These are phyloP conservation scores for Aspergillus novoparasiticus DNA, from an alignment of 2,329 filamentous ascomycete genomes.

Conservation along the genomic window DNA sequence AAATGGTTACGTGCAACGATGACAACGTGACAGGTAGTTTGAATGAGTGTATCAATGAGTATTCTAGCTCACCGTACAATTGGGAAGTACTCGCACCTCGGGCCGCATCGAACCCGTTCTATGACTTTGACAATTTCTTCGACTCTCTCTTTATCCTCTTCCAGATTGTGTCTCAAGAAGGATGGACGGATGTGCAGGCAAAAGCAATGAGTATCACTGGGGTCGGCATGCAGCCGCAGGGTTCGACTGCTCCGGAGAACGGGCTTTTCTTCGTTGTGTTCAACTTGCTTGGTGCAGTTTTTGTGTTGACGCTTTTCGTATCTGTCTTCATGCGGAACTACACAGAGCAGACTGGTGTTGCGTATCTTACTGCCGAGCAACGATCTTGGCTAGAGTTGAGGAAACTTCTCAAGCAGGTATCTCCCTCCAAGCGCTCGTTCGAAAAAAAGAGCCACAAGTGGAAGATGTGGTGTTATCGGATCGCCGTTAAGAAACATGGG, in stretches of 20 bases:
- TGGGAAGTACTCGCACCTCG: constrained; percentile 86
- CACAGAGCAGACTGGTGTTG: constrained; percentile 96
- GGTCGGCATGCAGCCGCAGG: constrained; percentile 69
- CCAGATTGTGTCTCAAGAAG: constrained; percentile 98
- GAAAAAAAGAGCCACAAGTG: constrained; percentile 74
- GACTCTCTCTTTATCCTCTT: constrained; percentile 93
- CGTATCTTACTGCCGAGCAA: constrained; percentile 92
- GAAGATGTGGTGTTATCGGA: constrained; percentile 93
- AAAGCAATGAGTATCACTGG: constrained; percentile 80
- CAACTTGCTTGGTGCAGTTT: constrained; percentile 94
- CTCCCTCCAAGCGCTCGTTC: constrained; percentile 89
- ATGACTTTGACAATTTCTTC: constrained; percentile 94
- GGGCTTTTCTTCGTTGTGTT: constrained; percentile 94
- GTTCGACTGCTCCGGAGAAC: constrained; percentile 75
- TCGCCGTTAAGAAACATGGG: constrained; percentile 91
- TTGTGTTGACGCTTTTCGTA: constrained; percentile 94
- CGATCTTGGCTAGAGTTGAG: constrained; percentile 94
- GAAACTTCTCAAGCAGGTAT: constrained; percentile 88
- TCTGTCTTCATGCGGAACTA: constrained; percentile 99
- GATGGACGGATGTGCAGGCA: constrained; percentile 94
- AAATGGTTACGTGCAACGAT: constrained; percentile 81
- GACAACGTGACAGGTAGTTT: constrained; percentile 56
- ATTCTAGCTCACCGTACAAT: constrained; percentile 71
- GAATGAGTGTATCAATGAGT: constrained; percentile 83
- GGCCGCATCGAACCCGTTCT: constrained; percentile 78